These are phyloP conservation scores for Atkinsonella hypoxylon DNA, from an alignment of 2,329 filamentous ascomycete genomes.

Conservation along the genomic window DNA sequence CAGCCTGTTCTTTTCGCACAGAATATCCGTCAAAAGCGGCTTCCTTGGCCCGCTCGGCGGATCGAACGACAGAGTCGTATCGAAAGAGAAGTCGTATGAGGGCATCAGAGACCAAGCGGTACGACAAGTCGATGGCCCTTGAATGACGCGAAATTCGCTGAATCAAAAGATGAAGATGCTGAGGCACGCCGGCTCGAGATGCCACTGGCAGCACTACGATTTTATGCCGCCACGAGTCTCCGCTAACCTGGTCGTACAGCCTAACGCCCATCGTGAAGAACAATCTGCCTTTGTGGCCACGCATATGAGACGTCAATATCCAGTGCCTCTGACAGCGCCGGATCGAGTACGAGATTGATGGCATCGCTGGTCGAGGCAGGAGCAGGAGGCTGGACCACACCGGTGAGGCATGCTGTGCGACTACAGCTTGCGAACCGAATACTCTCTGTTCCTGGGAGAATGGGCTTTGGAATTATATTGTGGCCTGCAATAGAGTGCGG, in stretches of 20 bases:
- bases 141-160: background rate
- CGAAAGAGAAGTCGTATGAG: background rate
- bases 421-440: background rate
- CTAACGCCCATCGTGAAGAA: background rate
- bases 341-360: background rate
- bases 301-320: background rate
- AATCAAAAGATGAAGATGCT: too few relatives aligned
- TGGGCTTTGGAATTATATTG: too few relatives aligned
- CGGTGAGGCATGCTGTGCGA: background rate
- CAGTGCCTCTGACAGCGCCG: background rate
- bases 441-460: background rate
- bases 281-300: background rate
- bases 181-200: too few relatives aligned
- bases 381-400: background rate
- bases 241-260: background rate
- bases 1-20: background rate
- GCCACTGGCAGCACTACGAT: too few relatives aligned
- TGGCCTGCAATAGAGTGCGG: too few relatives aligned
- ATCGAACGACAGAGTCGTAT: background rate
- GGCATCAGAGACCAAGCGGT: background rate
- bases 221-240: too few relatives aligned
- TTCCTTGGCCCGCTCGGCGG: background rate
- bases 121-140: too few relatives aligned
- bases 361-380: background rate
- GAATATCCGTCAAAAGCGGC: background rate